These are phyloP conservation scores for Coniferiporia weirii DNA, from an alignment of 1,284 basidiomycete species.

Conservation along the genomic window DNA sequence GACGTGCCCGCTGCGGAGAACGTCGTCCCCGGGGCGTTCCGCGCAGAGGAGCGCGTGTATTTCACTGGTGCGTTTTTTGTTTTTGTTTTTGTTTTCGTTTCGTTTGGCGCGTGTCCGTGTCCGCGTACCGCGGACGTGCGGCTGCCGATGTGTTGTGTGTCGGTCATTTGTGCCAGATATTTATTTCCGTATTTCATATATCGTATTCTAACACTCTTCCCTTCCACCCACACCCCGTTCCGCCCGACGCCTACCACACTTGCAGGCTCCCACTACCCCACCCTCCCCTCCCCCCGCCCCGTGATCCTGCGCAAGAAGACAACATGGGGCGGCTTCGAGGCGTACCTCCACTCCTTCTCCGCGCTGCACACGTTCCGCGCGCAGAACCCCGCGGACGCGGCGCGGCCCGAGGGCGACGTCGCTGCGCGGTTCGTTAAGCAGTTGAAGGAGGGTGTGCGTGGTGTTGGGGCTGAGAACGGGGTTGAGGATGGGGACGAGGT, in stretches of 20 bases:
- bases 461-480: conserved; percentile 19
- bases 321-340: conserved; percentile 60
- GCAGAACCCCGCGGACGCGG: conserved; percentile 52
- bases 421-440: conserved; percentile 55
- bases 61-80: conserved; percentile 41
- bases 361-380: conserved; percentile 69
- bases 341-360: conserved; percentile 71
- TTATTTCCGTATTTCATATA: not conserved
- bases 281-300: conserved; percentile 39
- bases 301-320: conserved; percentile 58
- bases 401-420: conserved; percentile 51
- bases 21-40: conserved; percentile 32
- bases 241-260: not conserved
- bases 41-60: conserved; percentile 45
- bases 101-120: too few species aligned
- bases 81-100: not conserved
- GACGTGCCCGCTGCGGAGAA: conserved; percentile 57
- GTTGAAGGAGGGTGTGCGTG: conserved; percentile 41
- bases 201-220: too few species aligned
- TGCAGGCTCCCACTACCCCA: conserved; percentile 37
- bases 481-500: conserved; percentile 35
- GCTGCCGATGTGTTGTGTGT: too few species aligned
- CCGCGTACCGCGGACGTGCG: too few species aligned
- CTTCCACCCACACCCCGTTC: conserved; percentile 3
- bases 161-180: too few species aligned